A percentile compares a stretch with the other conserved stretches of the same genome.
Conservation (phyloP, 2,329 filamentous ascomycete genomes). For the Fusarium penzigii region DNA sequence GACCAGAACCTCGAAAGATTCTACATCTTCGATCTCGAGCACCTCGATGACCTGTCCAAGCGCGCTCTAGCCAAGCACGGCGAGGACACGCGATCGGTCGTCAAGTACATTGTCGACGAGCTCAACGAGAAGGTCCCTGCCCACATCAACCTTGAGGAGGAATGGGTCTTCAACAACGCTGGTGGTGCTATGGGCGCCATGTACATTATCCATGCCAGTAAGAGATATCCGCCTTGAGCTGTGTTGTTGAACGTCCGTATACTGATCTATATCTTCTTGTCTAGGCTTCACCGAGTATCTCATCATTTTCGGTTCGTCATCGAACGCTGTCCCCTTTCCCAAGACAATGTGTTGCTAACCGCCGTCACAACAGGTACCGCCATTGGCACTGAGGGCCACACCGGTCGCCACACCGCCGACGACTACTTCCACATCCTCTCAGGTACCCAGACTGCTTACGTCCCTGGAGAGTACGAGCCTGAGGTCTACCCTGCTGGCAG, state of each 20-base stretch:
- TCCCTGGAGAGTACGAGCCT: slow-evolving; percentile 64
- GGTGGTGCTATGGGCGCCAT: slow-evolving; percentile 90
- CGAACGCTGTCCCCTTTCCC: not conserved
- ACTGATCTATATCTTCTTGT: slow-evolving; percentile 2
- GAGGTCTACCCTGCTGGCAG: slow-evolving; percentile 70
- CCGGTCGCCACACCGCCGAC: slow-evolving; percentile 85
- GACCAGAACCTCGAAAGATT: slow-evolving; percentile 63
- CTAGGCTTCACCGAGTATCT: slow-evolving; percentile 81
- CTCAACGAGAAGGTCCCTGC: slow-evolving; percentile 52
- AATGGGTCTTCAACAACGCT: slow-evolving; percentile 92
- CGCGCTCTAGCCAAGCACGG: slow-evolving; percentile 68
- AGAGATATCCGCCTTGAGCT: slow-evolving; percentile 32
- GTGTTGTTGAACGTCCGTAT: not conserved
- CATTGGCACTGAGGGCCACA: slow-evolving; percentile 84
- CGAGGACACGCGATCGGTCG: slow-evolving; percentile 71
- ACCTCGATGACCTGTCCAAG: slow-evolving; percentile 69
- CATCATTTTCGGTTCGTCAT: slow-evolving; percentile 69
- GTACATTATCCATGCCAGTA: slow-evolving; percentile 86
- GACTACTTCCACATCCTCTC: slow-evolving; percentile 92
- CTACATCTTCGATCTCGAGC: slow-evolving; percentile 73
- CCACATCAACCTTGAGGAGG: slow-evolving; percentile 70
- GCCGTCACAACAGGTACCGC: slow-evolving; percentile 54
- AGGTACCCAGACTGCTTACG: slow-evolving; percentile 76
- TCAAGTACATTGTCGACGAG: slow-evolving; percentile 69
- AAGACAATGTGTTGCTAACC: slow-evolving; percentile 8